Conservation (phyloP, 139 green algal genomes). For the Tetraselmis chui region DNA sequence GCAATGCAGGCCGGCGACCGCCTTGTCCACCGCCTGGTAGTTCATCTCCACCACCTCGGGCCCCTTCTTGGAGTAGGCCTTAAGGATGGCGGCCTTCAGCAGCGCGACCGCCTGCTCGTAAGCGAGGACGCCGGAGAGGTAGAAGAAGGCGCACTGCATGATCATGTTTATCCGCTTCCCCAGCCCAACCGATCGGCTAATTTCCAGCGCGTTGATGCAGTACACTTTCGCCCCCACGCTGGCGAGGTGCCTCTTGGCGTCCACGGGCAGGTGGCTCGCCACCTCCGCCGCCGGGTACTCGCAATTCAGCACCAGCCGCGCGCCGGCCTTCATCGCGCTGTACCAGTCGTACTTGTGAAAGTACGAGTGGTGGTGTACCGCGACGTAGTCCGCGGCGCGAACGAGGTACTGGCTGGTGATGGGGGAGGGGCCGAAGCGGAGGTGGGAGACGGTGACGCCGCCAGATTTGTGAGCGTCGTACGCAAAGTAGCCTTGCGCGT, state of each 20-base stretch:
- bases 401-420: slow-evolving; percentile 41
- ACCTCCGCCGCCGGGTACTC: background rate
- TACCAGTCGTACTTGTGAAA: slow-evolving; percentile 42
- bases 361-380: slow-evolving; percentile 25
- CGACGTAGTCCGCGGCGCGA: slow-evolving; percentile 42
- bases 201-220: slow-evolving; percentile 24
- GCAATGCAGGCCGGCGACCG: slow-evolving; percentile 7
- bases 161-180: slow-evolving; percentile 57
- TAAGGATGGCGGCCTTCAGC: slow-evolving; percentile 51
- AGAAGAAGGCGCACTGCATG: slow-evolving; percentile 59
- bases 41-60: slow-evolving; percentile 44
- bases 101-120: slow-evolving; percentile 36
- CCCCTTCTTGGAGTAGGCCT: slow-evolving; percentile 55
- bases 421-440: slow-evolving; percentile 42
- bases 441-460: slow-evolving; percentile 44
- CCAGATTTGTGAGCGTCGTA: slow-evolving; percentile 52
- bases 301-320: slow-evolving; percentile 41
- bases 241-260: slow-evolving; percentile 28
- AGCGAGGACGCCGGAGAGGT: slow-evolving; percentile 37
- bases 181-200: slow-evolving; percentile 27
- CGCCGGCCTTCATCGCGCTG: slow-evolving; percentile 26
- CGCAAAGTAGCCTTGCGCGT: slow-evolving; percentile 43
- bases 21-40: slow-evolving; percentile 37
- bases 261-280: background rate
- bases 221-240: slow-evolving; percentile 18